phyloP scores from a whole-genome alignment of 169 alveolate species.

The Theileria luwenshuni region DNA sequence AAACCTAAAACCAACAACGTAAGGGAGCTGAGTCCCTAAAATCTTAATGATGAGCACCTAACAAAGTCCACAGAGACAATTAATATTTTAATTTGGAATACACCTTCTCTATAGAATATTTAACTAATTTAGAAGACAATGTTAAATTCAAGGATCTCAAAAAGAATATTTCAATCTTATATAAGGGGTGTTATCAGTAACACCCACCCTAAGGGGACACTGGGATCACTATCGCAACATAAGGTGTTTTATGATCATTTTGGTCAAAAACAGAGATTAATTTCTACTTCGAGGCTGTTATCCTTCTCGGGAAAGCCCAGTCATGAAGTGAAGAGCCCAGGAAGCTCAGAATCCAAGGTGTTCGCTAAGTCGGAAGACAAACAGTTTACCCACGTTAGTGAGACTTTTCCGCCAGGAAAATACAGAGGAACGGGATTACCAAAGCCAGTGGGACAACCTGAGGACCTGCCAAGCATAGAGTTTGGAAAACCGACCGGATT shows the following conservation, averaged over 20 bases:
- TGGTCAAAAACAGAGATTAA: neutral
- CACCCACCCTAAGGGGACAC: neutral
- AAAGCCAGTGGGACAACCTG: conserved; percentile 64
- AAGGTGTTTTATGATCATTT: neutral
- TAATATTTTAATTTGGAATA: too few species aligned
- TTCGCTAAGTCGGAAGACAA: conserved; percentile 3
- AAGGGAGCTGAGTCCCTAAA: too few species aligned
- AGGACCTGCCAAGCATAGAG: conserved; percentile 62
- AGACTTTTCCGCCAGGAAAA: conserved; percentile 48
- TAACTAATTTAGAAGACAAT: too few species aligned
- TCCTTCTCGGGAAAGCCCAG: neutral
- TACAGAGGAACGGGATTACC: conserved; percentile 63
- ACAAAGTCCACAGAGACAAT: too few species aligned
- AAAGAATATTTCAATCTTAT: neutral
- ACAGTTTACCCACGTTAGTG: conserved; percentile 24
- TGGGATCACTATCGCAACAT: neutral
- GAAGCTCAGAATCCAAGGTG: too few species aligned
- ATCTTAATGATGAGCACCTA: too few species aligned
- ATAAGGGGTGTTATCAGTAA: neutral
- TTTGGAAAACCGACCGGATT: conserved; percentile 72
- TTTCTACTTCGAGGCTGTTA: conserved; percentile 1
- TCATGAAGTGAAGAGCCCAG: neutral
- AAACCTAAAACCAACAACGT: too few species aligned
- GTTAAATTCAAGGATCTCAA: neutral
- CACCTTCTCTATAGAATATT: too few species aligned